Conservation (phyloP, 2,329 filamentous ascomycete genomes). For the Coniochaeta pulveracea region DNA sequence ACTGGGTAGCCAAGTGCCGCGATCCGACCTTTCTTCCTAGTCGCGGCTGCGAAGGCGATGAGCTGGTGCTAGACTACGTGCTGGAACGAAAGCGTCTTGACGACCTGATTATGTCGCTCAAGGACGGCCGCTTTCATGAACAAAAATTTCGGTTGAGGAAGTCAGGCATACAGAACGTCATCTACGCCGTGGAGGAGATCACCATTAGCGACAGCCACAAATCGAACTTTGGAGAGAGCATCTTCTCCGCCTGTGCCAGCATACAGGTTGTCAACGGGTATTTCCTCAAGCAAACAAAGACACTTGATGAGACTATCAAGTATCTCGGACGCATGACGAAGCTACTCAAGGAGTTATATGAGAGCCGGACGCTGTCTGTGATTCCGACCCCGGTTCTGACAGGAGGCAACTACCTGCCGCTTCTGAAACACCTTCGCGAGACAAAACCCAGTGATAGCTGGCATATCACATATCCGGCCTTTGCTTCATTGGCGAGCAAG, state of each 20-base stretch:
- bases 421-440: constrained; percentile 47
- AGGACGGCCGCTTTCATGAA: constrained; percentile 72
- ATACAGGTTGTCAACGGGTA: constrained; percentile 71
- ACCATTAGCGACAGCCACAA: constrained; percentile 41
- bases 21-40: constrained; percentile 43
- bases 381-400: constrained; percentile 57
- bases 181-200: constrained; percentile 71
- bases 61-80: constrained; percentile 70
- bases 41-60: constrained; percentile 51
- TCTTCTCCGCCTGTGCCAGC: constrained; percentile 63
- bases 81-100: constrained; percentile 73
- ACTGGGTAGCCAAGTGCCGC: constrained; percentile 68
- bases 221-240: constrained; percentile 50
- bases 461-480: constrained; percentile 59
- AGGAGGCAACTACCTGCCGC: constrained; percentile 51
- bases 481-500: constrained; percentile 63
- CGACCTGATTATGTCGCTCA: constrained; percentile 70
- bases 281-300: constrained; percentile 65
- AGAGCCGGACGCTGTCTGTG: constrained; percentile 42
- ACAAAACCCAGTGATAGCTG: constrained; percentile 38
- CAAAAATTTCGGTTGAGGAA: constrained; percentile 71
- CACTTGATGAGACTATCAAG: constrained; percentile 66
- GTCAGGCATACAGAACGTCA: constrained; percentile 63
- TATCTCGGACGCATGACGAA: constrained; percentile 65
- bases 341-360: constrained; percentile 55